These are phyloP conservation scores for Macrolepiota dolichaula DNA, from an alignment of 768 basidiomycete species.

Conservation along the genomic window DNA sequence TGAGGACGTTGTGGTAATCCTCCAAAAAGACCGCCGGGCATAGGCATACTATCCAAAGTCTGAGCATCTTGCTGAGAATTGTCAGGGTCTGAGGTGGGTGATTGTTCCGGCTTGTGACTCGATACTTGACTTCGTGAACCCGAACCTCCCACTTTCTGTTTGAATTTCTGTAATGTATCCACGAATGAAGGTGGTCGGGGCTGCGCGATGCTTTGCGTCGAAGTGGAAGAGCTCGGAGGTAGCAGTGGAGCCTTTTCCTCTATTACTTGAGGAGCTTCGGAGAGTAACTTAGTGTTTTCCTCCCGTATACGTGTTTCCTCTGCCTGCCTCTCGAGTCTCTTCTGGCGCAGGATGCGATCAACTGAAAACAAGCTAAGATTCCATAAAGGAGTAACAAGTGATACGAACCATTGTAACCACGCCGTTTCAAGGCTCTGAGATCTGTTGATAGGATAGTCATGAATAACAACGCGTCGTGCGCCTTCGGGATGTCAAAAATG, in stretches of 20 bases:
- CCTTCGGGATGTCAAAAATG: slow-evolving; percentile 73
- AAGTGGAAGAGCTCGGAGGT: background rate
- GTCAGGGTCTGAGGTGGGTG: background rate
- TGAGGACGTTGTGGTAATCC: background rate
- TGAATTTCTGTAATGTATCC: slow-evolving; percentile 25
- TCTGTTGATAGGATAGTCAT: slow-evolving; percentile 95
- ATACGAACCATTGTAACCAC: slow-evolving; percentile 78
- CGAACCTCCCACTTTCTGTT: slow-evolving; percentile 18
- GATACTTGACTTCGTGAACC: background rate
- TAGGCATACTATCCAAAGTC: background rate
- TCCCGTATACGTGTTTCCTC: slow-evolving; percentile 5
- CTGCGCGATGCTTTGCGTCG: background rate
- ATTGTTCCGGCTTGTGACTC: background rate
- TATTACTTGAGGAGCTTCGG: slow-evolving; percentile 1
- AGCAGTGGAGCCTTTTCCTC: background rate
- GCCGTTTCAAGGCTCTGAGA: slow-evolving; percentile 70
- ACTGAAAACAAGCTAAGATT: slow-evolving; percentile 44
- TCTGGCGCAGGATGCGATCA: slow-evolving; percentile 86
- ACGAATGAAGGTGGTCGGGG: slow-evolving; percentile 8
- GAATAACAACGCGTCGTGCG: slow-evolving; percentile 85
- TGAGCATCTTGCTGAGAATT: background rate
- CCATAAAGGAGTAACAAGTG: background rate
- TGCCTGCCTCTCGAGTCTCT: slow-evolving; percentile 41
- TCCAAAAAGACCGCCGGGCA: slow-evolving; percentile 4
- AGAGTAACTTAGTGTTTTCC: slow-evolving; percentile 1